Evolutionary conservation across 164 flowering plant species (phyloP), one percentile per base, ranked within the genome.

Genomic region (Santalum album): DNA sequence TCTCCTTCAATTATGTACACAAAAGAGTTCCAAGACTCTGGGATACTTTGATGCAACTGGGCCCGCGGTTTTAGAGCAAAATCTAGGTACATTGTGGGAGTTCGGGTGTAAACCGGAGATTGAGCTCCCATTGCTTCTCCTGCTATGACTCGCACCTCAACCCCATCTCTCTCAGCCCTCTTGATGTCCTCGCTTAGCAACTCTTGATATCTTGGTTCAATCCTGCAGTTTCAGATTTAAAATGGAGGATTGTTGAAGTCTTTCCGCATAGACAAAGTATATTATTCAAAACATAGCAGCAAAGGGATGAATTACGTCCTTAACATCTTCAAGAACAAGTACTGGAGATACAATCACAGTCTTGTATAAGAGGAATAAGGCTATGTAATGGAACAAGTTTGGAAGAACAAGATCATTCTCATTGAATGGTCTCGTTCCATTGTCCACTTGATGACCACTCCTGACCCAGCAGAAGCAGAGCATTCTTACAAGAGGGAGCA

Each of bases 11-110:
- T 62, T 0, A 83, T 61, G 64, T 86, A 88, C 21, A 72, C 78
- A 32, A 91, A 79, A 0, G 90, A 59, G 27, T 81, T 91, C 87
- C 91, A 91, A 16, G 83, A 60, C 48, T 77, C 82, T 0, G 95
- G 95, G 53, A 84, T 80, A 12, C 19, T 53, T 59, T 88, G 96
- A 22, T 86, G 72, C 55, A 70, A 0, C 20, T 81, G 73, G 15
- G 92, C 74, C 51, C 69, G 66, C 1, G 96, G 87, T 58, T 70
- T 57, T 3, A 86, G 57, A 14, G 84, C 81, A 72, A 86, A 91
- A 66, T 84, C 96, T 10, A 91, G 69, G 66, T 55, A 91, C 89
- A 88, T 86, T 58, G 95, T 75, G 9, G 98, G 98, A 1, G 96
- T 90, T 51, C 90, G 51, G 3, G 96, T 87, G 75, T 78, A 87